A percentile compares a stretch with the other conserved stretches of the same genome.
These are phyloP conservation scores for Pueraria montana DNA, from an alignment of 306 rosid species.

Conservation along the genomic window DNA sequence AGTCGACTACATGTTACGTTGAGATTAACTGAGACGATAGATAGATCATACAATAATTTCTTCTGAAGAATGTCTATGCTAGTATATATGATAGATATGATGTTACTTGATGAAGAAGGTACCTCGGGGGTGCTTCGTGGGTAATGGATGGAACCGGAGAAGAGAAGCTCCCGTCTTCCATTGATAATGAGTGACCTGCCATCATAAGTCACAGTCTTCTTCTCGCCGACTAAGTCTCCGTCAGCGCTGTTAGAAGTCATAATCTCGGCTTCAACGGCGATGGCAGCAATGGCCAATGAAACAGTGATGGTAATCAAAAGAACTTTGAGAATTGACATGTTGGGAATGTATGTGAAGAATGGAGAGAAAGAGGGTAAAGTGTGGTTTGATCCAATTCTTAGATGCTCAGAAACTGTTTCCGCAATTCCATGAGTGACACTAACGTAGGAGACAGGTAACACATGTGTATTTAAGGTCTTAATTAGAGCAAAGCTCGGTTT, in stretches of 20 bases:
- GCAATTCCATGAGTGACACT: slow-evolving; percentile 6
- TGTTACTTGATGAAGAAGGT: slow-evolving; percentile 38
- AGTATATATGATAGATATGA: not conserved
- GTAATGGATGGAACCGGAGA: slow-evolving; percentile 92
- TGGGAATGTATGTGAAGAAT: too few species aligned
- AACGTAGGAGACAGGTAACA: not conserved
- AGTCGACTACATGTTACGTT: not conserved
- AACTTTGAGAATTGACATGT: slow-evolving; percentile 33
- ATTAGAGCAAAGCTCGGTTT: slow-evolving; percentile 44
- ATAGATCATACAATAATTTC: too few species aligned
- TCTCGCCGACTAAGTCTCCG: too few species aligned
- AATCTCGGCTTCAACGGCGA: too few species aligned
- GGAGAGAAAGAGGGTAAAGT: not conserved
- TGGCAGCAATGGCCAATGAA: not conserved
- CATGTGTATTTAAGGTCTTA: not conserved
- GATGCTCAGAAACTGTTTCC: slow-evolving; percentile 18
- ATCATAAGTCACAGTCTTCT: slow-evolving; percentile 42
- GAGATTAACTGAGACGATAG: not conserved
- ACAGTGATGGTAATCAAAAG: slow-evolving; percentile 3
- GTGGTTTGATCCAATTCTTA: not conserved
- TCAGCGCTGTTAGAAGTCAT: not conserved
- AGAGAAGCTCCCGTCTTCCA: slow-evolving; percentile 75
- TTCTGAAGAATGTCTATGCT: too few species aligned
- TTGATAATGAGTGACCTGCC: slow-evolving; percentile 53
- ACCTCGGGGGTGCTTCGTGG: slow-evolving; percentile 82